These are phyloP conservation scores for Leishmania guyanensis DNA, from an alignment of 208 protist species.

Conservation along the genomic window DNA sequence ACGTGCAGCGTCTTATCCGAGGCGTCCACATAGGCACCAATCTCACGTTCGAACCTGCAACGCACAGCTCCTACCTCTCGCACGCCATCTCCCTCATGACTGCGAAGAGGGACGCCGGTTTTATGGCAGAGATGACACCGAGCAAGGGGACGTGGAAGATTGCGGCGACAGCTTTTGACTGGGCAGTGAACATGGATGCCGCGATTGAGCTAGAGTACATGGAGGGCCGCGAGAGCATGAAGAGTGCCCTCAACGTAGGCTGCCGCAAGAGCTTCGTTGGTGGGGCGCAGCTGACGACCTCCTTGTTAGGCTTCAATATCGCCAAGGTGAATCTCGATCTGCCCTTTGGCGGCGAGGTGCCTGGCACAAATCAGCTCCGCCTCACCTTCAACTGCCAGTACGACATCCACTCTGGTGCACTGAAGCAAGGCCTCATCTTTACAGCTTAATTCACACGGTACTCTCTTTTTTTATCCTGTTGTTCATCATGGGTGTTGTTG, in stretches of 20 bases:
- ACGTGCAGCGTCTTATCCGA: slow-evolving; percentile 80
- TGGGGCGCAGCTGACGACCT: slow-evolving; percentile 57
- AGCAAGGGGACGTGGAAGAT: slow-evolving; percentile 86
- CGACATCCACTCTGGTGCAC: slow-evolving; percentile 67
- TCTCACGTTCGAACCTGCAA: slow-evolving; percentile 61
- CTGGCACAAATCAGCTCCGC: slow-evolving; percentile 71
- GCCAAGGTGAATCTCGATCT: slow-evolving; percentile 73
- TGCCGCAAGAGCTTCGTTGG: slow-evolving; percentile 70
- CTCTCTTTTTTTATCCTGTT: not conserved
- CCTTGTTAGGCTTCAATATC: slow-evolving; percentile 60
- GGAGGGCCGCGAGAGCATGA: slow-evolving; percentile 63
- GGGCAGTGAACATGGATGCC: slow-evolving; percentile 66
- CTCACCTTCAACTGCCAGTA: slow-evolving; percentile 77
- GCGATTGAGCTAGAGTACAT: slow-evolving; percentile 83
- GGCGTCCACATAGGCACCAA: slow-evolving; percentile 82
- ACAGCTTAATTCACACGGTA: slow-evolving; percentile 43
- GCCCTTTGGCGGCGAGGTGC: slow-evolving; percentile 81
- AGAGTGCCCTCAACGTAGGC: slow-evolving; percentile 72
- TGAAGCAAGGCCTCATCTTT: slow-evolving; percentile 85
- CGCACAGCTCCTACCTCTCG: slow-evolving; percentile 64
- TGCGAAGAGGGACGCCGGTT: slow-evolving; percentile 56
- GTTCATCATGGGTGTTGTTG: not conserved
- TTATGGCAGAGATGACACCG: slow-evolving; percentile 69
- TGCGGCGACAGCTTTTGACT: slow-evolving; percentile 60
- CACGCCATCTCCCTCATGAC: slow-evolving; percentile 67